Evolutionary conservation across 352 stramenopile species (phyloP).

Genomic region (Phytophthora sansomeana): DNA sequence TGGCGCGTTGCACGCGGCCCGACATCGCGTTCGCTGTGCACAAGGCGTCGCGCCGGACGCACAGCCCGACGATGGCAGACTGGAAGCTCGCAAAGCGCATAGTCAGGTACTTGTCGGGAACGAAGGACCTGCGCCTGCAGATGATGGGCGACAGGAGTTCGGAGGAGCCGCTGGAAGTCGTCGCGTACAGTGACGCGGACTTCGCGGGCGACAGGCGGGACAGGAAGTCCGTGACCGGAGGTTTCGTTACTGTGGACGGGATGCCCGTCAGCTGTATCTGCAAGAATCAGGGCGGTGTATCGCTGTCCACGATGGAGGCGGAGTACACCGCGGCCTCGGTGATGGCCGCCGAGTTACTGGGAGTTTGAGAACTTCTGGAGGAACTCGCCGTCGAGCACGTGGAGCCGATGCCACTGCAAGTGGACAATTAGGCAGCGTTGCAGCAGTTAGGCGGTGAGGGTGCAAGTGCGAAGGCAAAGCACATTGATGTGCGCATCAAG

Average conservation of each 20-base stretch:
- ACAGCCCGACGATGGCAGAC: no score
- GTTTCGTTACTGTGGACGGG: slow-evolving; percentile 13
- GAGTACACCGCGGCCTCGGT: slow-evolving; percentile 22
- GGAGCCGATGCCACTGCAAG: not conserved
- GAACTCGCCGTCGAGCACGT: slow-evolving; percentile 5
- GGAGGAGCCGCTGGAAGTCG: not conserved
- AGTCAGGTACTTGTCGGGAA: no score
- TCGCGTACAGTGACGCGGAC: slow-evolving; percentile 31
- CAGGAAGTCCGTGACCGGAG: slow-evolving; percentile 31
- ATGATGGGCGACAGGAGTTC: not conserved
- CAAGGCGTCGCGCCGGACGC: no score
- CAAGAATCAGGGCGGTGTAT: slow-evolving; percentile 25
- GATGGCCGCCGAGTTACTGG: slow-evolving; percentile 18
- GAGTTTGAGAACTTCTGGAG: slow-evolving; percentile 4
- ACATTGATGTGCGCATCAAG: slow-evolving; percentile 27
- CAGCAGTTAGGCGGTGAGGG: slow-evolving; percentile 10
- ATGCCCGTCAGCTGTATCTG: slow-evolving; percentile 14
- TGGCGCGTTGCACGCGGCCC: no score
- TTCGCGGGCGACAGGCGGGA: slow-evolving; percentile 30
- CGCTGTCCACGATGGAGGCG: slow-evolving; percentile 31
- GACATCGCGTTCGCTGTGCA: no score
- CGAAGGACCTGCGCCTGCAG: slow-evolving; percentile 4
- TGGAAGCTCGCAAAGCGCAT: slow-evolving; percentile 27
- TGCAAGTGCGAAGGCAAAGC: slow-evolving; percentile 14
- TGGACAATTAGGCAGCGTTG: slow-evolving; percentile 22